Evolutionary conservation across 1,284 basidiomycete species (phyloP).

Genomic region (Melampsora allii-populina): DNA sequence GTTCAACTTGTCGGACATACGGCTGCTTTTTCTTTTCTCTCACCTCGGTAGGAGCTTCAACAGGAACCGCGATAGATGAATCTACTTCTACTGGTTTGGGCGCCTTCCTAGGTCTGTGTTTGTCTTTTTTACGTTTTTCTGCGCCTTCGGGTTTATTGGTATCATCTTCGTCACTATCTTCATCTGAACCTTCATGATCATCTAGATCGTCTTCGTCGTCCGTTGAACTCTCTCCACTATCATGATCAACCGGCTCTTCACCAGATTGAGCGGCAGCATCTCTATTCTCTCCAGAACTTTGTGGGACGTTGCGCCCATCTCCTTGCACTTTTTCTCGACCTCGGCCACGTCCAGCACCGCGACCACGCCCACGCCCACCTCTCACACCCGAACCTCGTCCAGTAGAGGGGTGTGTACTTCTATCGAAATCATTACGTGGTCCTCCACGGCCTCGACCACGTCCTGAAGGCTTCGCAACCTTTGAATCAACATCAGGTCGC

Average conservation of each 20-base stretch:
- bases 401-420: not conserved
- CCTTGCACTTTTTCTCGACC: not conserved
- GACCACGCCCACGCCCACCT: conserved; percentile 10
- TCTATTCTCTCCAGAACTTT: conserved; percentile 2
- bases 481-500: not conserved
- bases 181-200: not conserved
- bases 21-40: conserved; percentile 24
- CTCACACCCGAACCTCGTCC: not conserved
- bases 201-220: conserved; percentile 4
- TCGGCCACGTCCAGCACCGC: not conserved
- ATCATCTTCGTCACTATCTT: not conserved
- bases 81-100: not conserved
- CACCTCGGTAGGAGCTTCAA: not conserved
- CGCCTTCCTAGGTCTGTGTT: not conserved
- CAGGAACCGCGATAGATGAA: not conserved
- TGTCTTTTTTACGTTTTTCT: conserved; percentile 4
- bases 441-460: conserved; percentile 1
- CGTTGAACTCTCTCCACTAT: conserved; percentile 1
- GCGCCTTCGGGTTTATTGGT: conserved; percentile 1
- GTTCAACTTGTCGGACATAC: conserved; percentile 35
- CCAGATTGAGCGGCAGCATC: not conserved
- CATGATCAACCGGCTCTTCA: not conserved
- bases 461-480: not conserved
- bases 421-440: not conserved
- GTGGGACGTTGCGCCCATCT: conserved; percentile 9